Conservation (phyloP, 148 eudicot species). For the Arbutus unedo region DNA sequence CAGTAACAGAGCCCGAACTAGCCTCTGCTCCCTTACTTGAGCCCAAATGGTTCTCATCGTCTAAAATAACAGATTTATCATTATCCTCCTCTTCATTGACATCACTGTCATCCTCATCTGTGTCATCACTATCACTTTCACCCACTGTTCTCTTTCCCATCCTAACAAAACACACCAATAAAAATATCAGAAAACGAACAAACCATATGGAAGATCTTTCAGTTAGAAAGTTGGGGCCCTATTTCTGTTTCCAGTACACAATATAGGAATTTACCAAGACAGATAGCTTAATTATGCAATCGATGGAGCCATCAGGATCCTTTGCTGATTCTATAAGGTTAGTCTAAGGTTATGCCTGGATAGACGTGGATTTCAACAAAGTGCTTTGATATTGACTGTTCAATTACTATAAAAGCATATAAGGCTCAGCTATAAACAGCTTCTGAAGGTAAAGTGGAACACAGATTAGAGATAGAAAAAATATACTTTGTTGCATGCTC, state of each 20-base stretch:
- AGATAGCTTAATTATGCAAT: neutral
- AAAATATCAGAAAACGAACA: neutral
- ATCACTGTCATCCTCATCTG: conserved; percentile 42
- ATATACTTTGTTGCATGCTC: neutral
- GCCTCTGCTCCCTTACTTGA: conserved; percentile 48
- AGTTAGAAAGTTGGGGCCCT: neutral
- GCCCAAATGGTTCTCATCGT: conserved; percentile 46
- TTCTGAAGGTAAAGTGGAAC: neutral
- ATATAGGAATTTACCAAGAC: neutral
- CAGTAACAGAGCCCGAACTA: conserved; percentile 54
- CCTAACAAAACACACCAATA: conserved; percentile 40
- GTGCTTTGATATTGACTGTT: neutral
- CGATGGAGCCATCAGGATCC: neutral
- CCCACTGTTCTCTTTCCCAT: conserved; percentile 77
- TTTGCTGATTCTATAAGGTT: neutral
- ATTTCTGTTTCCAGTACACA: neutral
- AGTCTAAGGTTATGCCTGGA: neutral
- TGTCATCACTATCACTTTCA: conserved; percentile 64
- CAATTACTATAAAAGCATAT: neutral
- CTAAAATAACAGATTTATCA: conserved; percentile 57
- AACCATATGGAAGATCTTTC: neutral
- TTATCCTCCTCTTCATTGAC: conserved; percentile 47
- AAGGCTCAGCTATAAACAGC: neutral
- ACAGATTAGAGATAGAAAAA: neutral
- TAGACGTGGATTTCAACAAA: neutral